These are phyloP conservation scores for Asterochloris sp. DNA, from an alignment of 139 green algal species.

Conservation along the genomic window DNA sequence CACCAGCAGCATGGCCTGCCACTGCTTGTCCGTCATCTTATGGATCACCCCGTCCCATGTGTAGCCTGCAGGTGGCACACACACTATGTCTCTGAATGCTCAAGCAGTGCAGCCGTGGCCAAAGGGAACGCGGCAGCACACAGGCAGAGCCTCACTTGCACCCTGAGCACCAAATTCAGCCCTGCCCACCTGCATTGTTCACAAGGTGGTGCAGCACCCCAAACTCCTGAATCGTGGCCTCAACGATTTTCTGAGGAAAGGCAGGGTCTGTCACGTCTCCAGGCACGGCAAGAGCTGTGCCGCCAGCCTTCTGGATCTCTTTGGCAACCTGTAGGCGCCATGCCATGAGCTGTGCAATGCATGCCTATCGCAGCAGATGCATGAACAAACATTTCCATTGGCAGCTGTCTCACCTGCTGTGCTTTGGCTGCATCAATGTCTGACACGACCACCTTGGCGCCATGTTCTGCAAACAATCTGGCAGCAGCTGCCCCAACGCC, in stretches of 20 bases:
- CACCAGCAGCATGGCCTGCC: slow-evolving; percentile 75
- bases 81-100: too few species aligned
- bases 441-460: slow-evolving; percentile 60
- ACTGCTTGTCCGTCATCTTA: slow-evolving; percentile 76
- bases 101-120: too few species aligned
- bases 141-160: too few species aligned
- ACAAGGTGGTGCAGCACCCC: slow-evolving; percentile 61
- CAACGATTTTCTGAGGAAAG: slow-evolving; percentile 46
- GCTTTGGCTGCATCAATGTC: slow-evolving; percentile 67
- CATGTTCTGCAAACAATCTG: slow-evolving; percentile 61
- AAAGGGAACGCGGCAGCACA: too few species aligned
- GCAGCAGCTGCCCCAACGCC: slow-evolving; percentile 74
- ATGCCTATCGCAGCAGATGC: not conserved
- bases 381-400: not conserved
- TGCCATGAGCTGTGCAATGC: not conserved
- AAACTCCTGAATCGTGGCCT: slow-evolving; percentile 48
- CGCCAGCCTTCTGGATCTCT: slow-evolving; percentile 36
- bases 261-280: slow-evolving; percentile 71
- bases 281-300: slow-evolving; percentile 29
- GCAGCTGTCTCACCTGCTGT: slow-evolving; percentile 7
- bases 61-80: slow-evolving; percentile 48
- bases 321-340: slow-evolving; percentile 29
- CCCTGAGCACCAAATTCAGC: not conserved
- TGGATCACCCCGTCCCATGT: slow-evolving; percentile 88
- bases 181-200: slow-evolving; percentile 57